Evolutionary conservation across 129 eudicot species (phyloP), one percentile per base, ranked within the genome.

Genomic region (Centrapalus pauciflorus): DNA sequence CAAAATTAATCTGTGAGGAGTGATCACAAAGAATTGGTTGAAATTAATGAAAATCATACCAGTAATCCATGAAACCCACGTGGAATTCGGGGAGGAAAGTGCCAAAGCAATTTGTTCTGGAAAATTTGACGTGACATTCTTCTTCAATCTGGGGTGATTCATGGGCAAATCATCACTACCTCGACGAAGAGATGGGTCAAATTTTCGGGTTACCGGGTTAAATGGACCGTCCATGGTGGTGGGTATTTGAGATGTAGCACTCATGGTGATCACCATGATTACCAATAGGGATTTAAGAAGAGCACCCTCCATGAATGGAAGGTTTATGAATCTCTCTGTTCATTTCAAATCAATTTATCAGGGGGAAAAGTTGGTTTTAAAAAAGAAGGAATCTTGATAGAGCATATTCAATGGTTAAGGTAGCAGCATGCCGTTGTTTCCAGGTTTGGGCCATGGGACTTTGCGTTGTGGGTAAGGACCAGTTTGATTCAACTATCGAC

Each of bases 41-140:
- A 29, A 28, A 38, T 14, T 6, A 27, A 17, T 19, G 33, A 55
- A 45, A 29, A 17, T 26, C 41, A n/a, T 77, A 90, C 97, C 97
- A 61, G 97, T 91, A 13, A 91, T 63, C 97, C 97, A 91, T 61
- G 97, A 91, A 65, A 91, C 76, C 96, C 96, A 91, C 84, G 88
- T 81, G 71, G 98, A 86, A 67, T 79, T 25, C 33, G 83, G 65
- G 7, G 98, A 78, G 5, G 98, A 87, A 51, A 91, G 62, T 21
- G 98, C 86, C 70, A 91, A 80, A 55, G 98, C 81, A 76, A 91
- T 85, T 49, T 91, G 98, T 58, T 91, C 94, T 1, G 98, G 98
- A 28, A 87, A 83, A 75, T 73, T 48, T 43, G 76, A 76, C 25
- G 85, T 81, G 1, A 83, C 96, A 43, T 85, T 91, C 71, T 75